Evolutionary conservation across 768 basidiomycete species (phyloP), one percentile per base, ranked within the genome.

Genomic region (Phylloporus sp.): DNA sequence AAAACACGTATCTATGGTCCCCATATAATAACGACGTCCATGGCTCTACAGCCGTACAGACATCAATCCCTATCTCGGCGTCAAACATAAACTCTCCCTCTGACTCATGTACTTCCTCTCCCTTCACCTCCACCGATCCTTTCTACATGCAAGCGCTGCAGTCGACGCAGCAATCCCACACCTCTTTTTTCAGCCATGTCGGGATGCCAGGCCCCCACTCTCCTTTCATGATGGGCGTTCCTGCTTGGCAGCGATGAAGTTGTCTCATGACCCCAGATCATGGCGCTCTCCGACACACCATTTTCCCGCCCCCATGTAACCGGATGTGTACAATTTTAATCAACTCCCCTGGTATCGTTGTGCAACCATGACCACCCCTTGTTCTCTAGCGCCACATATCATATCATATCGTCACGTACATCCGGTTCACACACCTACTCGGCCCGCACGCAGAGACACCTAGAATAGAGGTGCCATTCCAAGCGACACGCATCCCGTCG

Each of bases 111-210:
- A 1, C 56, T 23, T 31, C 69, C 47, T 73, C 74, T 31, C 56
- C 65, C 28, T 78, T 78, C 59, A 64, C 74, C 1, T 72, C 75
- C 45, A 73, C 77, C 11, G 78, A 79, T 55, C 78, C 77, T n/a
- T 78, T 78, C 61, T 78, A 75, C 57, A 57, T 76, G 52, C 74
- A 77, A 20, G 71, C 71, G 22, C 59, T 66, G n/a, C 76, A 77
- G 54, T 52, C 71, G 6, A 55, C 66, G 11, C 71, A 73, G 49
- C 62, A 68, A 34, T 45, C 70, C 0, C 62, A 66, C 32, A 20
- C 62, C 11, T 32, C 69, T 11, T 67, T 76, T 47, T 73, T 76
- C 54, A 57, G 62, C 23, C 74, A 76, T 36, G 63, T 68, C 13
- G 74, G 74, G 6, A 60, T 56, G 44, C 70, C 74, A 4, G 51